Evolutionary conservation across 2,329 filamentous ascomycete genomes (phyloP).

Genomic region (Torrubiella hemipterigena): DNA sequence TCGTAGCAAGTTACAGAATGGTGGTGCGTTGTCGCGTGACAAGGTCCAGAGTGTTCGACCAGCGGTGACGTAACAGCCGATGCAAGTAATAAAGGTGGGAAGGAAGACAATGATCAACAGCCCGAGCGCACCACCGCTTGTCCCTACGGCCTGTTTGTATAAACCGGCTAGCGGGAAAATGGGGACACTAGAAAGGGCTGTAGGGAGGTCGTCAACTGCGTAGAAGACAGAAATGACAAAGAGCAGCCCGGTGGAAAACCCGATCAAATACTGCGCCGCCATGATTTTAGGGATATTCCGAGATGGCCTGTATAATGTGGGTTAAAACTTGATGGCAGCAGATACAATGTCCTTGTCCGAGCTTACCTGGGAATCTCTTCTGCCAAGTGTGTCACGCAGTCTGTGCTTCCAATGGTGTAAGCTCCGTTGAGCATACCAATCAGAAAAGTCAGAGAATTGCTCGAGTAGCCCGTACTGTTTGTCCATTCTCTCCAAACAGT

Average conservation of each 20-base stretch:
- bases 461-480: slow-evolving; percentile 24
- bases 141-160: slow-evolving; percentile 37
- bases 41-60: slow-evolving; percentile 5
- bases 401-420: slow-evolving; percentile 54
- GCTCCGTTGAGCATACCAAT: slow-evolving; percentile 48
- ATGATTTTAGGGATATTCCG: slow-evolving; percentile 32
- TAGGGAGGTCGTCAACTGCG: slow-evolving; percentile 33
- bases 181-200: slow-evolving; percentile 28
- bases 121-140: slow-evolving; percentile 25
- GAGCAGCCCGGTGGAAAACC: slow-evolving; percentile 29
- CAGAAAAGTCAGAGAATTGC: slow-evolving; percentile 27
- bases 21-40: slow-evolving; percentile 4
- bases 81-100: slow-evolving; percentile 2
- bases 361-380: slow-evolving; percentile 43
- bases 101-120: slow-evolving; percentile 11
- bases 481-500: slow-evolving; percentile 29
- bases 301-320: slow-evolving; percentile 12
- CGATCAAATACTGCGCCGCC: slow-evolving; percentile 27
- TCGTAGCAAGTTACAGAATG: slow-evolving; percentile 13
- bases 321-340: too few species aligned
- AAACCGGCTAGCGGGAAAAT: slow-evolving; percentile 46
- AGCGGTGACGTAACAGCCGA: slow-evolving; percentile 5
- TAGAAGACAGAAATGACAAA: slow-evolving; percentile 35
- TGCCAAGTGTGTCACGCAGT: slow-evolving; percentile 51
- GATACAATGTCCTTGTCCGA: too few species aligned